A percentile compares a stretch with the other conserved stretches of the same genome.
Evolutionary conservation across 257 asterid genomes (phyloP).

Genomic region (Misopates orontium): DNA sequence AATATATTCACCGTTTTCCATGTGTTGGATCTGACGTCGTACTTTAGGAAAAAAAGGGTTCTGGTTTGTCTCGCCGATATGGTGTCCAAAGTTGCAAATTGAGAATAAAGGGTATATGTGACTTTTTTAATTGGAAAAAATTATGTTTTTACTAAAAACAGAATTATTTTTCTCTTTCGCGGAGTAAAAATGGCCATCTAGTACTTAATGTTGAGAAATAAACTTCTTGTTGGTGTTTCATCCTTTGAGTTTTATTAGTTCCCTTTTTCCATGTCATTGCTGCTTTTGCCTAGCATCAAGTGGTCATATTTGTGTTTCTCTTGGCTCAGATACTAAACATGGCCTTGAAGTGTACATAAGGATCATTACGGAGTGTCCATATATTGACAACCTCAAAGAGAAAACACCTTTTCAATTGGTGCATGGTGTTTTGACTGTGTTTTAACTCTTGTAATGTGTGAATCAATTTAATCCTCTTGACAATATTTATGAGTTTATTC

Average conservation of each 20-base stretch:
- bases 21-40: conserved; percentile 2
- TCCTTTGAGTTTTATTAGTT: background rate
- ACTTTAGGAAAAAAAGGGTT: background rate
- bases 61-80: background rate
- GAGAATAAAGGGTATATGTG: background rate
- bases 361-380: background rate
- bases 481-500: background rate
- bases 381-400: conserved; percentile 16
- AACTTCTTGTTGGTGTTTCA: background rate
- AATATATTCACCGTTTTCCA: background rate
- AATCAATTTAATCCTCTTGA: background rate
- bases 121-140: background rate
- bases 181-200: background rate
- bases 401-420: background rate
- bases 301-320: background rate
- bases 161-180: background rate
- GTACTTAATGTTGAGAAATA: background rate
- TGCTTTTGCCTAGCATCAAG: conserved; percentile 1
- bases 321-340: background rate
- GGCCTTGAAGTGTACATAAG: background rate
- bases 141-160: background rate
- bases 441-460: conserved; percentile 1
- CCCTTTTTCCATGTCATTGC: background rate
- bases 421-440: conserved; percentile 2
- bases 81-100: background rate